These are phyloP conservation scores for Trichodelitschia bisporula DNA, from an alignment of 495 filamentous ascomycete species.

Conservation along the genomic window DNA sequence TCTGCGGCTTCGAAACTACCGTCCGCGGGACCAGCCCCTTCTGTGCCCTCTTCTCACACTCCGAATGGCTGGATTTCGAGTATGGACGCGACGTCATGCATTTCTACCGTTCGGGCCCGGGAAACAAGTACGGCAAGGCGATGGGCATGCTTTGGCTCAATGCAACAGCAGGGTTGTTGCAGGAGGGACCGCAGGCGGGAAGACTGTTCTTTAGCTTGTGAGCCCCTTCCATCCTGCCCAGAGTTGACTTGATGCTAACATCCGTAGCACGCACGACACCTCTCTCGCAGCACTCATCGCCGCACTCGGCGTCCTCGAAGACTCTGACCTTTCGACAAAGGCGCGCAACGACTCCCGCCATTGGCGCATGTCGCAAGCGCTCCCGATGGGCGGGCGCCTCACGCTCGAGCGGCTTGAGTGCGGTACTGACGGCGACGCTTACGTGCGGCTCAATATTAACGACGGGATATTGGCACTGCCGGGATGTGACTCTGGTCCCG, in stretches of 20 bases:
- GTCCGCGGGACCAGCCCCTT: conserved; percentile 28
- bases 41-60: conserved; percentile 30
- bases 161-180: conserved; percentile 26
- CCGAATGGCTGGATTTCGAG: conserved; percentile 32
- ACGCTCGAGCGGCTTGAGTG: conserved; percentile 29
- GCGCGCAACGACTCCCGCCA: conserved; percentile 18
- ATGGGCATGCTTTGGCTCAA: conserved; percentile 42
- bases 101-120: conserved; percentile 35
- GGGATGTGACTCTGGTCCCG: conserved; percentile 25
- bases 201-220: conserved; percentile 33
- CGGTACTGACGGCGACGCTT: conserved; percentile 10
- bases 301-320: conserved; percentile 25
- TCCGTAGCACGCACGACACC: conserved; percentile 34
- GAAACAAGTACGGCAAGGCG: conserved; percentile 28
- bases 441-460: conserved; percentile 31
- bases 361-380: conserved; percentile 29
- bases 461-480: conserved; percentile 29
- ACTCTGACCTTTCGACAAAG: conserved; percentile 19
- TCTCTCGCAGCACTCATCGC: conserved; percentile 32
- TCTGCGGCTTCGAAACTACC: conserved; percentile 34
- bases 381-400: conserved; percentile 33
- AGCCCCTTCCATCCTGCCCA: too few relatives aligned
- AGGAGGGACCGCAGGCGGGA: conserved; percentile 22
- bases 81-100: conserved; percentile 35
- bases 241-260: too few relatives aligned